A percentile compares a stretch with the other conserved stretches of the same genome.
phyloP scores from a whole-genome alignment of 2,329 filamentous ascomycete species.

The Alternaria ventricosa region DNA sequence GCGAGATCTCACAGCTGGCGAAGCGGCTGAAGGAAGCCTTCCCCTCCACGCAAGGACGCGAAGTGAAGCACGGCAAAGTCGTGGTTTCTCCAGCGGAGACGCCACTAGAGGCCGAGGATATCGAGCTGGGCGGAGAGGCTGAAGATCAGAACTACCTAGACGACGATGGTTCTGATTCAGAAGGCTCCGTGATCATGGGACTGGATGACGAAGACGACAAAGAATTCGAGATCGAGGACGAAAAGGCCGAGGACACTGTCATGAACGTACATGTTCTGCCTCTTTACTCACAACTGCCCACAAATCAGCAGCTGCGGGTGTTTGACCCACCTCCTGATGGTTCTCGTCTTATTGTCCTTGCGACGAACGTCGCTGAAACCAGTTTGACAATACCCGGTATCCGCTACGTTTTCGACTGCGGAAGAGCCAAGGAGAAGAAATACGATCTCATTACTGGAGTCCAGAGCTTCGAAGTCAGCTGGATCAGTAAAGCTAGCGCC shows the following conservation, averaged over 20 bases:
- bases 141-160: constrained; percentile 50
- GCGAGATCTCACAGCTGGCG: constrained; percentile 85
- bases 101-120: constrained; percentile 82
- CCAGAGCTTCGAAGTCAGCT: constrained; percentile 92
- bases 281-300: constrained; percentile 89
- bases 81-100: constrained; percentile 78
- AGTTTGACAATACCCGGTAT: constrained; percentile 96
- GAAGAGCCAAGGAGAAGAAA: constrained; percentile 87
- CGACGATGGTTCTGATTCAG: constrained; percentile 58
- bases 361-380: constrained; percentile 96
- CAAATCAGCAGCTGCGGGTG: constrained; percentile 86
- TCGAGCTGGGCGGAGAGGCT: constrained; percentile 71
- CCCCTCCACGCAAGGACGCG: constrained; percentile 56
- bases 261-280: constrained; percentile 85
- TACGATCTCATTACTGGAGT: constrained; percentile 90
- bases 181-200: constrained; percentile 67
- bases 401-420: constrained; percentile 94
- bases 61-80: constrained; percentile 68
- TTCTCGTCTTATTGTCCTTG: constrained; percentile 83
- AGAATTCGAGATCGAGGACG: constrained; percentile 64
- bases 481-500: constrained; percentile 97
- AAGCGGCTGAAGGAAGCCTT: constrained; percentile 77
- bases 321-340: constrained; percentile 86
- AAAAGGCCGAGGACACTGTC: constrained; percentile 68
- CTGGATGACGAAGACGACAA: constrained; percentile 69